Evolutionary conservation across 2,329 filamentous ascomycete genomes (phyloP).

Genomic region (Coniochaeta pulveracea): DNA sequence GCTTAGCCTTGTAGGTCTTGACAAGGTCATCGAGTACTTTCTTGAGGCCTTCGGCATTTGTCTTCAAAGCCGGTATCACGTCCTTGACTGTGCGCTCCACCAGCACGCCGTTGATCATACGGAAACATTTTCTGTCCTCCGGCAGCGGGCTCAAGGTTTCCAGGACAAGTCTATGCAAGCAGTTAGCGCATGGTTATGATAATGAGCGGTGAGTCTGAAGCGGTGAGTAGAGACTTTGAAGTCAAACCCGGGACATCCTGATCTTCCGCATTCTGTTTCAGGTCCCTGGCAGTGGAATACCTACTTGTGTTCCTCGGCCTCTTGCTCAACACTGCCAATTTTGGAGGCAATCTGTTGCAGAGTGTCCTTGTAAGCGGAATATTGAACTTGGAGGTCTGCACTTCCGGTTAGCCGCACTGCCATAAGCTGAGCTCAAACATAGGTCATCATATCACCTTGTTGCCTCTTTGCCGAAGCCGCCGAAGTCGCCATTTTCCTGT

Average conservation of each 20-base stretch:
- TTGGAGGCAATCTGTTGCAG: slow-evolving; percentile 91
- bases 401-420: slow-evolving; percentile 1
- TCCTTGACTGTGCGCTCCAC: slow-evolving; percentile 91
- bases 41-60: slow-evolving; percentile 85
- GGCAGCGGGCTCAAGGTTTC: slow-evolving; percentile 80
- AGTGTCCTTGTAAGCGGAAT: slow-evolving; percentile 64
- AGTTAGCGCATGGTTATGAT: slow-evolving; percentile 12
- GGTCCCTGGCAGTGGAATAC: too few relatives aligned
- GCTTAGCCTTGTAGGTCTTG: slow-evolving; percentile 92
- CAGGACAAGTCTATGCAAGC: slow-evolving; percentile 64
- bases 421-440: background rate
- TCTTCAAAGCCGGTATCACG: slow-evolving; percentile 81
- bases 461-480: slow-evolving; percentile 56
- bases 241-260: background rate
- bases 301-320: slow-evolving; percentile 96
- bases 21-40: slow-evolving; percentile 90
- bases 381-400: slow-evolving; percentile 73
- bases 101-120: slow-evolving; percentile 94
- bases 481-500: slow-evolving; percentile 34
- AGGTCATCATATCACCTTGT: slow-evolving; percentile 45
- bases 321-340: slow-evolving; percentile 95
- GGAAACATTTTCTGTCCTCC: slow-evolving; percentile 88
- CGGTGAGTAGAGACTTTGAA: slow-evolving; percentile 23
- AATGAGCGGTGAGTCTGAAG: slow-evolving; percentile 12
- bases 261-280: too few relatives aligned